Conservation (phyloP, 2,329 filamentous ascomycete genomes). For the Claviceps pazoutovae region DNA sequence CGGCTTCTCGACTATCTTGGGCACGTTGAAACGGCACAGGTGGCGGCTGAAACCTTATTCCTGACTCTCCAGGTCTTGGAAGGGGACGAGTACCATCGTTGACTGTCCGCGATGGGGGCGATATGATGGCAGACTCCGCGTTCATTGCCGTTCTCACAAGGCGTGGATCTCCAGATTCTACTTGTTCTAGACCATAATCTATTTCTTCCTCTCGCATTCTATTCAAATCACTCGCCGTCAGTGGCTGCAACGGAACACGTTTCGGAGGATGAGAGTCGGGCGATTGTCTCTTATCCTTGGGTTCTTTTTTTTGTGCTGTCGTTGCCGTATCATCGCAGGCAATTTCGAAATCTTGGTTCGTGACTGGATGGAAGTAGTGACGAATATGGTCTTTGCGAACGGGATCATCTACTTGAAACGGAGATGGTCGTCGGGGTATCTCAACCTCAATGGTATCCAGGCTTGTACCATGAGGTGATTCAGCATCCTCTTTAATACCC, state of each 20-base stretch:
- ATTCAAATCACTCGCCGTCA: slow-evolving; percentile 10
- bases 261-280: background rate
- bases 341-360: slow-evolving; percentile 17
- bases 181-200: slow-evolving; percentile 1
- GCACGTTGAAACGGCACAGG: background rate
- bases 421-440: slow-evolving; percentile 10
- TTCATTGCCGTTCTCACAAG: background rate
- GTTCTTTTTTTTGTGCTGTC: background rate
- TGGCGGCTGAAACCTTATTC: background rate
- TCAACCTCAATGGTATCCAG: slow-evolving; percentile 13
- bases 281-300: background rate
- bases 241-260: slow-evolving; percentile 8
- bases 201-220: slow-evolving; percentile 8
- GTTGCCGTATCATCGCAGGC: slow-evolving; percentile 22
- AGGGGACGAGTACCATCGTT: background rate
- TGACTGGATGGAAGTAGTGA: slow-evolving; percentile 16
- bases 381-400: slow-evolving; percentile 14
- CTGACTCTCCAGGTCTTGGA: background rate
- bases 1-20: background rate
- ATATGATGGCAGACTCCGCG: background rate
- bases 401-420: background rate
- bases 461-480: slow-evolving; percentile 15
- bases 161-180: background rate
- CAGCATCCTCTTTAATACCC: slow-evolving; percentile 17
- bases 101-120: background rate